Base-by-base conservation (phyloP, 2,329 filamentous ascomycete species). In the Biscogniauxia marginata region DNA sequence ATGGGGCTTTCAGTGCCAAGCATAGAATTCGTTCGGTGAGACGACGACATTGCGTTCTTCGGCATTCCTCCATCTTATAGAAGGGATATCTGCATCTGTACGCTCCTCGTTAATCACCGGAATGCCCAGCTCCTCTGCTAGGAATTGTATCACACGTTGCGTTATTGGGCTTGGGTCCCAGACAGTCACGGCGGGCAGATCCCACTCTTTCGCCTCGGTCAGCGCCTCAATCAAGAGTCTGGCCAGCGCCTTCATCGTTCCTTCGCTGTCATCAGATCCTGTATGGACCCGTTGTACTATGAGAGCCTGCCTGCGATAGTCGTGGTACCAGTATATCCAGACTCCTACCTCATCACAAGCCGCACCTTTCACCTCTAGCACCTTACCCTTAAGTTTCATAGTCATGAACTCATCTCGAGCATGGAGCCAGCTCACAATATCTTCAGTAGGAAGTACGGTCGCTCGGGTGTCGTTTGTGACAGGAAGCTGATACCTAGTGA, bases 241-340 rank as follows among this genome's bases (percentile, higher is more conserved):
- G 16, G 56, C 58, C 18, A 63, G 13, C 3, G 49, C 54, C 21
- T 49, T 25, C 13, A 22, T 23, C 5, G 22, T 34, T 2, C 18
- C 23, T n/a, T 49, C 30, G 5, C 20, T 56, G 1, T 44, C 20
- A 8, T 30, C 18, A 7, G 52, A 24, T n/a, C 50, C 39, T 9
- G 11, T 22, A 23, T 56, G 59, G 7, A 56, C 39, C 18, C 61
- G 52, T 48, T 63, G 63, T 21, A 65, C 50, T 7, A 24, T 54
- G 4, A 66, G 47, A 13, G 54, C 53, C 2, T 49, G n/a, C 21
- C 52, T 47, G 11, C 46, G 49, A 3, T 61, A 54, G 39, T 65
- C 62, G n/a, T 63, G 55, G 46, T 46, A 62, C 63, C 63, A 65
- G 39, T 60, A 66, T 25, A 64, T 5, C 63, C 60, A 65, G 8